A percentile compares a stretch with the other conserved stretches of the same genome.
phyloP scores from a whole-genome alignment of 495 filamentous ascomycete species.

The Pseudotulostoma volvatum region DNA sequence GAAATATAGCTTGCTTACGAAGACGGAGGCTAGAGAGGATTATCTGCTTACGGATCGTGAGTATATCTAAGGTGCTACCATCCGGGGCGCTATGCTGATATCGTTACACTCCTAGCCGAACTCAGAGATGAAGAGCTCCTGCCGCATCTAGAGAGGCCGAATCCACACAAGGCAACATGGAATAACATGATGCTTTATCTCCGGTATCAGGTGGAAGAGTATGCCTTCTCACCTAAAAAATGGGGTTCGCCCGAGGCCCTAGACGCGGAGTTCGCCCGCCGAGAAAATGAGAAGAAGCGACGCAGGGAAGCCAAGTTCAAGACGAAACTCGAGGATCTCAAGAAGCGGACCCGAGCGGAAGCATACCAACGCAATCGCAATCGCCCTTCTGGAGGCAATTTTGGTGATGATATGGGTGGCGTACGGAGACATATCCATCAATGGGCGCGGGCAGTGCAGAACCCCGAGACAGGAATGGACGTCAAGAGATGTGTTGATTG shows the following conservation, averaged over 20 bases:
- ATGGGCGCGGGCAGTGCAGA: slow-evolving; percentile 70
- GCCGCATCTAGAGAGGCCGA: slow-evolving; percentile 74
- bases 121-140: slow-evolving; percentile 71
- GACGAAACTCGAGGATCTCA: slow-evolving; percentile 70
- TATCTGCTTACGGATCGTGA: slow-evolving; percentile 87
- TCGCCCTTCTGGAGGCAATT: slow-evolving; percentile 40
- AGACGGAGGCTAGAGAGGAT: slow-evolving; percentile 90
- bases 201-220: slow-evolving; percentile 84
- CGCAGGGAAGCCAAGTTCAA: slow-evolving; percentile 87
- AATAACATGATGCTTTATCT: slow-evolving; percentile 97
- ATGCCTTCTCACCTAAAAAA: slow-evolving; percentile 63
- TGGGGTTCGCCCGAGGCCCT: slow-evolving; percentile 77
- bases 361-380: slow-evolving; percentile 56
- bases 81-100: too few relatives aligned
- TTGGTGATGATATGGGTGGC: slow-evolving; percentile 57
- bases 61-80: slow-evolving; percentile 15
- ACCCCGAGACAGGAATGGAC: slow-evolving; percentile 58
- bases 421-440: slow-evolving; percentile 73
- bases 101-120: too few relatives aligned
- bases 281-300: slow-evolving; percentile 68
- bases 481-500: slow-evolving; percentile 79
- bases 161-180: slow-evolving; percentile 90
- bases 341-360: slow-evolving; percentile 85
- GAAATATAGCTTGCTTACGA: slow-evolving; percentile 84
- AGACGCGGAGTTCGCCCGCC: slow-evolving; percentile 75